A percentile compares a stretch with the other conserved stretches of the same genome.
Evolutionary conservation across 345 rosid genomes (phyloP).

Genomic region (Cardamine occulta): DNA sequence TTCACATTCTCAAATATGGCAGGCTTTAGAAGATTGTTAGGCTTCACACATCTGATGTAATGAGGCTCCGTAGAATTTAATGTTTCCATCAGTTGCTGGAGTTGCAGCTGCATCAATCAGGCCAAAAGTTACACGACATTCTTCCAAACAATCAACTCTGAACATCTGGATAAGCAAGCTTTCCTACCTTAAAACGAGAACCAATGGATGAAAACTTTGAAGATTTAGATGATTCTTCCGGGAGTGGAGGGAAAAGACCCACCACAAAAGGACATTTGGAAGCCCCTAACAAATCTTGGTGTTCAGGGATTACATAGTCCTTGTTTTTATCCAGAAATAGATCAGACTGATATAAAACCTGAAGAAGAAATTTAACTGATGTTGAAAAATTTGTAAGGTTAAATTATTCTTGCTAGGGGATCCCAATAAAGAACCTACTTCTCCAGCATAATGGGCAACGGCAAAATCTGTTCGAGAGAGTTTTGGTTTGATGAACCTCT

Average conservation of each 20-base stretch:
- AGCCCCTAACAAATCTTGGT: conserved; percentile 82
- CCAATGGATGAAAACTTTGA: conserved; percentile 96
- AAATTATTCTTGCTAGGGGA: background rate
- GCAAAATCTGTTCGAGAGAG: conserved; percentile 94
- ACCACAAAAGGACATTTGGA: conserved; percentile 86
- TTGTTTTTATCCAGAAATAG: conserved; percentile 97
- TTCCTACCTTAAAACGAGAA: conserved; percentile 84
- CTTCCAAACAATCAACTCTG: background rate
- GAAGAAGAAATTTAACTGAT: conserved; percentile 34
- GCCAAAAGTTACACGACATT: conserved; percentile 19
- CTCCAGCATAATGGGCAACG: conserved; percentile 94
- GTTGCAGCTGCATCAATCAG: conserved; percentile 79
- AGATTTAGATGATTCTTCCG: conserved; percentile 87
- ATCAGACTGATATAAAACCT: conserved; percentile 94
- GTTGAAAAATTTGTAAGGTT: background rate
- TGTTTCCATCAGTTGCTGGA: conserved; percentile 87
- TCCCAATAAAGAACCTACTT: conserved; percentile 50
- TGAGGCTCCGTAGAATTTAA: conserved; percentile 95
- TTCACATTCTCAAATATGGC: conserved; percentile 92
- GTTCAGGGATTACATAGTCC: conserved; percentile 93
- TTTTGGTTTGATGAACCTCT: conserved; percentile 96
- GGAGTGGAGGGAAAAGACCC: conserved; percentile 89
- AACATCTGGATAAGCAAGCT: background rate
- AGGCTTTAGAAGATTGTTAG: conserved; percentile 90
- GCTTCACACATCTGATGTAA: conserved; percentile 97